Conservation (phyloP, 305 asterid species). For the Solanum chacoense region DNA sequence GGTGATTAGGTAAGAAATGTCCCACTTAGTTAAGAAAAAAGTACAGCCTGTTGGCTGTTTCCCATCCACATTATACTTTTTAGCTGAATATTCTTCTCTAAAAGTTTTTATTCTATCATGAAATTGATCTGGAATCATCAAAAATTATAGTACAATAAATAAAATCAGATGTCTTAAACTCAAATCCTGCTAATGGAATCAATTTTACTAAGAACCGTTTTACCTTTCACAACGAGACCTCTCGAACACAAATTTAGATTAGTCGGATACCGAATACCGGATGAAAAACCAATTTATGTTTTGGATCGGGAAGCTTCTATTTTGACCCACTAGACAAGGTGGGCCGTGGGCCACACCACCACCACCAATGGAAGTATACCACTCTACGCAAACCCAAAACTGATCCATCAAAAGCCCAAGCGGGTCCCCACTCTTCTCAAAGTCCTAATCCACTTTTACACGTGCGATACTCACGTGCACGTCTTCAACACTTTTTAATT, state of each 20-base stretch:
- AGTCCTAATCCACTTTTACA: background rate
- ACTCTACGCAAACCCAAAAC: background rate
- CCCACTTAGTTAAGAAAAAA: background rate
- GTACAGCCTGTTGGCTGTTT: background rate
- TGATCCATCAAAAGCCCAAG: background rate
- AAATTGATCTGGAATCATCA: background rate
- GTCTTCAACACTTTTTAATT: background rate
- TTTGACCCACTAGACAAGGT: constrained; percentile 1
- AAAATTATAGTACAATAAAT: background rate
- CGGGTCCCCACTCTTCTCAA: background rate
- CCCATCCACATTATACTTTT: background rate
- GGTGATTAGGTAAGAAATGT: background rate
- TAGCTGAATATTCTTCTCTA: background rate
- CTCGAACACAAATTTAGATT: background rate
- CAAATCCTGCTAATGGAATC: background rate
- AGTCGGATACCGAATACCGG: background rate
- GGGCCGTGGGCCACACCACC: constrained; percentile 2
- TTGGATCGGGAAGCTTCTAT: background rate
- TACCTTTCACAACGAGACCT: background rate
- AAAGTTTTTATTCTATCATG: background rate
- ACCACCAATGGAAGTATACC: background rate
- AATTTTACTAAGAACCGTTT: background rate
- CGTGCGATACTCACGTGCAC: background rate
- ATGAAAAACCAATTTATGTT: background rate
- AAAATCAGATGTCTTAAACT: background rate